Evolutionary conservation across 495 filamentous ascomycete species (phyloP).

Genomic region (Geoglossum glabrum): DNA sequence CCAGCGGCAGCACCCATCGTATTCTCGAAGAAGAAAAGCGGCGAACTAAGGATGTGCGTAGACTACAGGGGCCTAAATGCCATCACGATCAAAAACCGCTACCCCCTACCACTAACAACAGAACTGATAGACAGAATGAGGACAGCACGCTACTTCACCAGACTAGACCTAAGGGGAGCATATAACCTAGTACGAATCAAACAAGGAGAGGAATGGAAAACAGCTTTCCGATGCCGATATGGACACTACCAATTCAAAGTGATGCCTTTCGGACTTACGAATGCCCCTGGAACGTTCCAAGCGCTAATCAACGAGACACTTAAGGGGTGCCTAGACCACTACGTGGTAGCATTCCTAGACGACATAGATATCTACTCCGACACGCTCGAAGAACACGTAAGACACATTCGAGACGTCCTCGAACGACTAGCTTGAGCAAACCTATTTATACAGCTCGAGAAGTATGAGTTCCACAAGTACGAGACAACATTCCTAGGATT

Average conservation of each 20-base stretch:
- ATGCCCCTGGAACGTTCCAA: slow-evolving; percentile 10
- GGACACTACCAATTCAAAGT: slow-evolving; percentile 8
- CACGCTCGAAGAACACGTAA: background rate
- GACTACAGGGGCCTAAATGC: slow-evolving; percentile 2
- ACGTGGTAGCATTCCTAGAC: slow-evolving; percentile 1
- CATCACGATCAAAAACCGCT: background rate
- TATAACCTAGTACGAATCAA: slow-evolving; percentile 7
- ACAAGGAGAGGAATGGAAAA: slow-evolving; percentile 11
- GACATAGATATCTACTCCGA: slow-evolving; percentile 6
- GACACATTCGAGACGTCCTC: background rate
- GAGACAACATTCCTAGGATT: no score
- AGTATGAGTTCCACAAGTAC: no score
- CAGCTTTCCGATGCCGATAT: slow-evolving; percentile 9
- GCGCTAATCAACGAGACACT: slow-evolving; percentile 7
- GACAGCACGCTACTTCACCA: slow-evolving; percentile 3
- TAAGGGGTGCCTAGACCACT: background rate
- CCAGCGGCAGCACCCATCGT: slow-evolving; percentile 2
- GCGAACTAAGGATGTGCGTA: slow-evolving; percentile 2
- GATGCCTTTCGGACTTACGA: slow-evolving; percentile 10
- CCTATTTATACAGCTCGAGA: no score
- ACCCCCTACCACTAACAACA: background rate
- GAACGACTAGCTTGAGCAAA: background rate
- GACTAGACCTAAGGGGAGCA: background rate
- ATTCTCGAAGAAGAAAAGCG: slow-evolving; percentile 6
- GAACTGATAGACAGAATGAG: background rate